Conservation (phyloP, 2,329 filamentous ascomycete species). For the Catunica adiposa region DNA sequence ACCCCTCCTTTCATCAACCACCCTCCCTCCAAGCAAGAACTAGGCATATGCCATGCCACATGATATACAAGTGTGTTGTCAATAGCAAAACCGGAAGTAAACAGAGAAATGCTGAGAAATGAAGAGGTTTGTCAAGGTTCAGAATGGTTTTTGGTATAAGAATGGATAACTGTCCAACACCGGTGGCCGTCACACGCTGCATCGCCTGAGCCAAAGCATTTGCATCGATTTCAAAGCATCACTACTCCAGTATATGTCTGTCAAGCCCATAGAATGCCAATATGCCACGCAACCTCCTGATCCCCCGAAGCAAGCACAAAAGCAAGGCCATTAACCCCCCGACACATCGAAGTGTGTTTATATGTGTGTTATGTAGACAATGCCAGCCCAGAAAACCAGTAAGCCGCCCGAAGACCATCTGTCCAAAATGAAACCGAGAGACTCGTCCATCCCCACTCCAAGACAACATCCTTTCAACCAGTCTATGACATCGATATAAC, state of each 20-base stretch:
- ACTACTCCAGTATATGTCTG: slow-evolving; percentile 8
- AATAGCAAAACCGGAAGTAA: background rate
- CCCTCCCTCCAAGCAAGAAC: too few relatives aligned
- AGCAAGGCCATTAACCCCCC: slow-evolving; percentile 5
- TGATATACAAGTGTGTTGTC: background rate
- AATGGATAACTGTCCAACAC: slow-evolving; percentile 7
- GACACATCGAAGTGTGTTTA: background rate
- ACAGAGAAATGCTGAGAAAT: background rate
- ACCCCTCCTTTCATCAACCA: too few relatives aligned
- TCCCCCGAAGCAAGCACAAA: slow-evolving; percentile 7
- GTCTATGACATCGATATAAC: background rate
- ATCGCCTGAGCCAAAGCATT: too few relatives aligned
- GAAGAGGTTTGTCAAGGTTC: slow-evolving; percentile 9
- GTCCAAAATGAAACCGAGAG: background rate
- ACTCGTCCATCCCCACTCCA: background rate
- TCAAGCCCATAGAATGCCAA: slow-evolving; percentile 8
- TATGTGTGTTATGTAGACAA: background rate
- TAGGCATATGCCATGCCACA: background rate
- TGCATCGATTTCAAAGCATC: background rate
- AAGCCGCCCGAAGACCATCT: background rate
- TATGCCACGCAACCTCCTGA: slow-evolving; percentile 6
- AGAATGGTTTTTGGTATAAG: slow-evolving; percentile 14
- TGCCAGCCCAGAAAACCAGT: background rate
- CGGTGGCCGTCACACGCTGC: background rate
- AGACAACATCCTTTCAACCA: background rate